A percentile compares a stretch with the other conserved stretches of the same genome.
Evolutionary conservation across 345 rosid species (phyloP).

Genomic region (Aurinia saxatilis): DNA sequence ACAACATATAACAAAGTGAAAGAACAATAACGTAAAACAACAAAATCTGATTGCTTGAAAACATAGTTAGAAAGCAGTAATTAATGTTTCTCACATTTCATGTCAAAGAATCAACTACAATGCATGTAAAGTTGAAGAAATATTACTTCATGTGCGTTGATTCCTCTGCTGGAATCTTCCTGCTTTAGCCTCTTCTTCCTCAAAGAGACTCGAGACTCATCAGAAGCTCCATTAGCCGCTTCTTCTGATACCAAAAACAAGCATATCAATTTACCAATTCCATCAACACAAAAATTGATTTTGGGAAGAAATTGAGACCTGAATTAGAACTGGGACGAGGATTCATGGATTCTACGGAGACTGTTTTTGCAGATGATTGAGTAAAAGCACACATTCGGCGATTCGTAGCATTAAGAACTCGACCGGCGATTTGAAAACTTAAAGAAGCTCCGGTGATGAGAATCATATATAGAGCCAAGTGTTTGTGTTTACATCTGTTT

Average conservation of each 20-base stretch:
- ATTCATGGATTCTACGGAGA: neutral
- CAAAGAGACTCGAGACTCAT: slow-evolving; percentile 36
- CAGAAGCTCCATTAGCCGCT: slow-evolving; percentile 15
- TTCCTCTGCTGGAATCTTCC: slow-evolving; percentile 16
- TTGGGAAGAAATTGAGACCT: slow-evolving; percentile 2
- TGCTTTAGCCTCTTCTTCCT: slow-evolving; percentile 51
- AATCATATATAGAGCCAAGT: slow-evolving; percentile 9
- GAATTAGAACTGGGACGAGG: neutral
- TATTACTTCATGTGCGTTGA: neutral
- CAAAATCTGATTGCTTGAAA: too few species aligned
- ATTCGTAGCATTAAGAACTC: slow-evolving; percentile 11
- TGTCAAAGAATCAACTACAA: too few species aligned
- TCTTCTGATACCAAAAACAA: slow-evolving; percentile 13
- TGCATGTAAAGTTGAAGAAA: neutral
- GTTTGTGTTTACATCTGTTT: neutral
- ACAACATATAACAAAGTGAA: neutral
- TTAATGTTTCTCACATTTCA: too few species aligned
- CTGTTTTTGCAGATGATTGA: slow-evolving; percentile 1
- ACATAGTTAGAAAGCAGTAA: too few species aligned
- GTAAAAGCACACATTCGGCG: neutral
- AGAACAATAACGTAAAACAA: neutral
- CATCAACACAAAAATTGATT: neutral
- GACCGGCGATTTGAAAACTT: neutral
- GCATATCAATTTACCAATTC: neutral
- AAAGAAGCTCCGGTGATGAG: neutral